phyloP scores from a whole-genome alignment of 2,329 filamentous ascomycete species.

The Mariannaea elegans region DNA sequence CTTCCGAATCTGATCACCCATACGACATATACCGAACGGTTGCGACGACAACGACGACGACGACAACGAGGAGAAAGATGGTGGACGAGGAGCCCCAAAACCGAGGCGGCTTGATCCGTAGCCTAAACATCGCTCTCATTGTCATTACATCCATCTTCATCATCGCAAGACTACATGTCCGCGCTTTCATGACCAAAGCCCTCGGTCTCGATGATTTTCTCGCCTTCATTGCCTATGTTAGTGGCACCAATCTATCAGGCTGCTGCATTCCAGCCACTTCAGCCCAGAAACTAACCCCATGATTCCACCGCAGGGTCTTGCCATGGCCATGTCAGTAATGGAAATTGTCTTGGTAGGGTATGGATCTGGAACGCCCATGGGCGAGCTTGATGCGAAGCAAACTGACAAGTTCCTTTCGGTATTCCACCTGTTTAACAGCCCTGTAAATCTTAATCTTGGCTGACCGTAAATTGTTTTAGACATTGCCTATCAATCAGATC shows the following conservation, averaged over 20 bases:
- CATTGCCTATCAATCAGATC: constrained; percentile 29
- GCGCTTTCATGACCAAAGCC: constrained; percentile 29
- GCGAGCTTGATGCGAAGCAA: constrained; percentile 20
- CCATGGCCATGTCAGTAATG: constrained; percentile 22
- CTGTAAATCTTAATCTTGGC: neutral
- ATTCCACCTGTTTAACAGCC: neutral
- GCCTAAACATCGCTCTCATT: constrained; percentile 34
- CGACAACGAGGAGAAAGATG: constrained; percentile 3
- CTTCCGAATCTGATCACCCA: too few species aligned
- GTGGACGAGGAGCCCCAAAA: neutral
- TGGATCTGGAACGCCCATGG: constrained; percentile 29
- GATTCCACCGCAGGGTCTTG: constrained; percentile 15
- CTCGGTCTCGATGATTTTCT: constrained; percentile 34
- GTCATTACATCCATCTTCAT: constrained; percentile 30
- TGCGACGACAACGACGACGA: neutral
- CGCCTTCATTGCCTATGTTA: constrained; percentile 33
- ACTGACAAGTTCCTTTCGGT: constrained; percentile 30
- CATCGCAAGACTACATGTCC: constrained; percentile 29
- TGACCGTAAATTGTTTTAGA: neutral
- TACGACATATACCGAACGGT: too few species aligned
- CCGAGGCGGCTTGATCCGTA: constrained; percentile 22
- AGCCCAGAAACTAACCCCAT: constrained; percentile 5
- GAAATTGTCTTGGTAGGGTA: constrained; percentile 29
- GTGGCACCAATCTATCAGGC: neutral
- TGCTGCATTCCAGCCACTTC: too few species aligned